Evolutionary conservation across 148 eudicot species (phyloP).

Genomic region (Chenopodium formosanum): DNA sequence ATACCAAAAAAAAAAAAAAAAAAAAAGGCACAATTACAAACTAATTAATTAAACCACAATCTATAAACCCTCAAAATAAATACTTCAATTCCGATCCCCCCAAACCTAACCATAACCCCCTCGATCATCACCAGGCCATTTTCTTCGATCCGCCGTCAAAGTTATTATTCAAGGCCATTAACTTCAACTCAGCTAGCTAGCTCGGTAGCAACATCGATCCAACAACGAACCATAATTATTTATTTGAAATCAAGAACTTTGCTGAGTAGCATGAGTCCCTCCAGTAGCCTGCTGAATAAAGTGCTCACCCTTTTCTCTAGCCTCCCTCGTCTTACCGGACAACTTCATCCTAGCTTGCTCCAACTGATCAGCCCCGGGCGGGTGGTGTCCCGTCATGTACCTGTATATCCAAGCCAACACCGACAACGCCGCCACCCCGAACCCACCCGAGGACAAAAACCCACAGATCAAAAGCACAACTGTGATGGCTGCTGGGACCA

Average conservation of each 20-base stretch:
- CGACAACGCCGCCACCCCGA: slow-evolving; percentile 54
- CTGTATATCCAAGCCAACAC: slow-evolving; percentile 69
- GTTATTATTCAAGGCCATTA: neutral
- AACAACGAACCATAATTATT: too few species aligned
- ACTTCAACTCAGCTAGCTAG: too few species aligned
- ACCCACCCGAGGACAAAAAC: slow-evolving; percentile 60
- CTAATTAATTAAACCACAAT: neutral
- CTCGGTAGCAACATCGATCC: too few species aligned
- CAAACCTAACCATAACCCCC: neutral
- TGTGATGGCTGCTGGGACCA: slow-evolving; percentile 55
- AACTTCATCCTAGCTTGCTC: slow-evolving; percentile 49
- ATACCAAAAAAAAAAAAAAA: neutral
- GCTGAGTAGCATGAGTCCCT: neutral
- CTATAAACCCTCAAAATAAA: neutral
- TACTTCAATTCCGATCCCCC: neutral
- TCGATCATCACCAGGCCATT: too few species aligned
- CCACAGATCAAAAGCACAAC: slow-evolving; percentile 37
- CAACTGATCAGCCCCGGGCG: slow-evolving; percentile 48
- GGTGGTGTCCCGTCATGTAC: slow-evolving; percentile 58
- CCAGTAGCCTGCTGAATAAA: slow-evolving; percentile 23
- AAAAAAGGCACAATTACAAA: neutral
- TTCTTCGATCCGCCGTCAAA: neutral
- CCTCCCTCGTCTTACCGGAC: slow-evolving; percentile 47
- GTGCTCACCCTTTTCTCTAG: slow-evolving; percentile 55
- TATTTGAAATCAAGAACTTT: neutral